Conservation (phyloP, 768 basidiomycete species). For the Leucocoprinus sp. region DNA sequence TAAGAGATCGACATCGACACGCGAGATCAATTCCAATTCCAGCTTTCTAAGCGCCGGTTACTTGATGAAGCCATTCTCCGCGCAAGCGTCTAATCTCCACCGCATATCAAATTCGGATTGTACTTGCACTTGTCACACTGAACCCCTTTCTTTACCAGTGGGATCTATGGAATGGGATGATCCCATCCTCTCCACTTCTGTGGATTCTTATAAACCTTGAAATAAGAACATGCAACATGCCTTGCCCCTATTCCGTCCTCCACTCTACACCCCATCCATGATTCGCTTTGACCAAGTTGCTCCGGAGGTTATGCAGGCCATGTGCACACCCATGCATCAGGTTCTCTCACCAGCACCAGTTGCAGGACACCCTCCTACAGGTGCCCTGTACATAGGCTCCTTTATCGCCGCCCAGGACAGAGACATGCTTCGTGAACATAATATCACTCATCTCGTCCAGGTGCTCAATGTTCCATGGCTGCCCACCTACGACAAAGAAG, state of each 20-base stretch:
- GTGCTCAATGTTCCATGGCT: slow-evolving; percentile 62
- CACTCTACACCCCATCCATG: slow-evolving; percentile 31
- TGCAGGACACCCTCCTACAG: slow-evolving; percentile 21
- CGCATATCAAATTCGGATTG: slow-evolving; percentile 2
- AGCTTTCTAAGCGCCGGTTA: too few species aligned
- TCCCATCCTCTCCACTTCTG: slow-evolving; percentile 10
- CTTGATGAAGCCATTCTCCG: too few species aligned
- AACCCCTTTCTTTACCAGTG: slow-evolving; percentile 1
- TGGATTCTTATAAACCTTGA: slow-evolving; percentile 5
- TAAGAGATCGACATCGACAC: too few species aligned
- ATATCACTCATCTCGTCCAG: slow-evolving; percentile 55
- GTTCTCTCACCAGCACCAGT: slow-evolving; percentile 39
- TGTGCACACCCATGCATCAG: slow-evolving; percentile 82
- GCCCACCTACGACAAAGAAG: slow-evolving; percentile 39
- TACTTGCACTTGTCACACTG: slow-evolving; percentile 7
- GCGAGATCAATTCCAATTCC: too few species aligned
- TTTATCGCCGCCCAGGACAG: slow-evolving; percentile 51
- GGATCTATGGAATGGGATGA: slow-evolving; percentile 9
- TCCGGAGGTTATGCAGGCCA: slow-evolving; percentile 71
- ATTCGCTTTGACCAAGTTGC: slow-evolving; percentile 73
- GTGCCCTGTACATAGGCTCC: slow-evolving; percentile 64
- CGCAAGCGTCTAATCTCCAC: slow-evolving; percentile 9
- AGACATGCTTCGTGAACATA: slow-evolving; percentile 38
- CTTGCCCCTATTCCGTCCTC: background rate
- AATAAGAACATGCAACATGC: background rate